Evolutionary conservation across 2,329 filamentous ascomycete species (phyloP), one percentile per base, ranked within the genome.

Genomic region (Claviceps lovelessii): DNA sequence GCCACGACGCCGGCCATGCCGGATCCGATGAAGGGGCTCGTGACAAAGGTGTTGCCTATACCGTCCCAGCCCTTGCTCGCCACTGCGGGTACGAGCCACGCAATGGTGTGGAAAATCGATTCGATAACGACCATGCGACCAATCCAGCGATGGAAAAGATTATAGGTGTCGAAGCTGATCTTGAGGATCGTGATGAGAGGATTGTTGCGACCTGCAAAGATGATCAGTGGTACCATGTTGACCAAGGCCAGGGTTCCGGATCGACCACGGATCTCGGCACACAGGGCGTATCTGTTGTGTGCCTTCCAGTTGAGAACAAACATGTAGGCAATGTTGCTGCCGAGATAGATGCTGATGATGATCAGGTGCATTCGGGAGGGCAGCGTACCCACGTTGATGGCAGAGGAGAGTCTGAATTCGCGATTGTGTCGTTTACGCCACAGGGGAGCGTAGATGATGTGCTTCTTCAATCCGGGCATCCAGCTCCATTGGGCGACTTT

Each of bases 161-260:
- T 97, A 77, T 94, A 97, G 0, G 90, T 95, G 69, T 97, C 93
- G 72, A 96, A 98, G 68, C 88, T 91, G 67, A 97, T 85, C 62
- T 85, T 81, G 55, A 97, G 77, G 39, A 94, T 69, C 4, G 76
- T 69, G 64, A 97, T 96, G 51, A 96, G 75, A 9, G 89, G 88
- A 72, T 97, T 98, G 74, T 97, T 97, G 66, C 93, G 86, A 41
- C 89, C 84, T 13, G 90, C 90, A 55, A 97, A 80, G 59, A 97
- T 80, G 63, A 97, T 79, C 35, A 96, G 81, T 5, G 93, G 90
- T 37, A 98, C 81, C 81, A 97, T 87, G 72, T 96, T 98, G 63
- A 95, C 79, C 11, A 90, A 76, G 5, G 90, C 84, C 59, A 98
- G 77, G 9, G 85, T 86, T 54, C 93, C 93, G 7, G 87, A 86